Base-by-base conservation (phyloP, 768 basidiomycete species). In the Pleurotus ostreatus region DNA sequence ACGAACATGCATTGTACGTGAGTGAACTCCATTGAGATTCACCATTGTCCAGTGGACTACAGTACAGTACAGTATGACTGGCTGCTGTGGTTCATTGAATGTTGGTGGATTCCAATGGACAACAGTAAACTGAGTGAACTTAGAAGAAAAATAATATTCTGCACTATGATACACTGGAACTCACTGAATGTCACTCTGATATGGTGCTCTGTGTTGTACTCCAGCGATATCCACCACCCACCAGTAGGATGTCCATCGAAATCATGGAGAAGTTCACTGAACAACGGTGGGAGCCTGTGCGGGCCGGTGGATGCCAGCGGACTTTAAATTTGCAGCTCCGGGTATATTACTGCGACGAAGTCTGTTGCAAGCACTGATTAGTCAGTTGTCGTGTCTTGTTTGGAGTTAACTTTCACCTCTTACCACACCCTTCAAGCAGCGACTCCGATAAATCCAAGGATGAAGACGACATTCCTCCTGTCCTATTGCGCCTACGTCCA, bases 321-420 rank as follows among this genome's bases (percentile, higher is more conserved):
- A n/a, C n/a, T n/a, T n/a, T n/a, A n/a, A n/a, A 11, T 46, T 46
- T 46, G 6, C 44, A 46, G 16, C 9, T 46, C 11, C 44, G 44
- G 44, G 44, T 18, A 46, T 46, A 46, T 46, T 46, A 46, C 44
- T 46, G 44, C n/a, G n/a, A n/a, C n/a, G n/a, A n/a, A n/a, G n/a
- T n/a, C n/a, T n/a, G n/a, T n/a, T n/a, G n/a, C n/a, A n/a, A n/a
- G n/a, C n/a, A n/a, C n/a, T n/a, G n/a, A n/a, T n/a, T n/a, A n/a
- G n/a, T n/a, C n/a, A n/a, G n/a, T n/a, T n/a, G n/a, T n/a, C n/a
- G n/a, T n/a, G n/a, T n/a, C n/a, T n/a, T n/a, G n/a, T n/a, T n/a
- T n/a, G n/a, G n/a, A n/a, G n/a, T n/a, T n/a, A n/a, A n/a, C n/a
- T n/a, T n/a, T n/a, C n/a, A n/a, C n/a, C n/a, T n/a, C n/a, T n/a